Conservation (phyloP, 148 eudicot species). For the Rhododendron ferrugineum region DNA sequence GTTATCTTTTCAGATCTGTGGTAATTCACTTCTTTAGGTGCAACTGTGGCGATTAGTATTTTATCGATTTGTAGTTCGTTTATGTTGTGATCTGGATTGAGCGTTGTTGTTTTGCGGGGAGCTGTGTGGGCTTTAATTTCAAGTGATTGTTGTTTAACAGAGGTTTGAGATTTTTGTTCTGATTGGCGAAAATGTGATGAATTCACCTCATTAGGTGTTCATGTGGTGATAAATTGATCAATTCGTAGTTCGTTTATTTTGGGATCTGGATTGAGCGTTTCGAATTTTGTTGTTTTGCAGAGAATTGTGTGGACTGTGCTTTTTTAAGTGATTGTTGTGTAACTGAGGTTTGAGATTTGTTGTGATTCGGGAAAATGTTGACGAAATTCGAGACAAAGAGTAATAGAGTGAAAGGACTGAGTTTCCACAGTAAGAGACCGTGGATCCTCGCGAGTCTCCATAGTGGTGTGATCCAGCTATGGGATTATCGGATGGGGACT, state of each 20-base stretch:
- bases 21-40: not conserved
- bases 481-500: constrained; percentile 83
- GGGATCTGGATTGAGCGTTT: not conserved
- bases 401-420: constrained; percentile 74
- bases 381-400: constrained; percentile 87
- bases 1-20: not conserved
- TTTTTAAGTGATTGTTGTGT: constrained; percentile 26
- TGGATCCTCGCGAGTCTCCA: constrained; percentile 83
- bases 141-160: constrained; percentile 28
- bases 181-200: constrained; percentile 48
- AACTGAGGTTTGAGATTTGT: not conserved
- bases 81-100: not conserved
- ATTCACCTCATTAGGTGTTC: constrained; percentile 33
- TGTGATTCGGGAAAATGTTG: constrained; percentile 36
- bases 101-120: not conserved
- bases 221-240: not conserved
- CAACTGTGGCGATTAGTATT: not conserved
- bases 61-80: not conserved
- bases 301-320: constrained; percentile 9
- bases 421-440: constrained; percentile 68
- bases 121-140: constrained; percentile 5
- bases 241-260: not conserved
- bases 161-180: not conserved
- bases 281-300: not conserved
- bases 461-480: constrained; percentile 77